These are phyloP conservation scores for Metroxylon sagu DNA, from an alignment of 176 grass and related monocot genomes.

Conservation along the genomic window DNA sequence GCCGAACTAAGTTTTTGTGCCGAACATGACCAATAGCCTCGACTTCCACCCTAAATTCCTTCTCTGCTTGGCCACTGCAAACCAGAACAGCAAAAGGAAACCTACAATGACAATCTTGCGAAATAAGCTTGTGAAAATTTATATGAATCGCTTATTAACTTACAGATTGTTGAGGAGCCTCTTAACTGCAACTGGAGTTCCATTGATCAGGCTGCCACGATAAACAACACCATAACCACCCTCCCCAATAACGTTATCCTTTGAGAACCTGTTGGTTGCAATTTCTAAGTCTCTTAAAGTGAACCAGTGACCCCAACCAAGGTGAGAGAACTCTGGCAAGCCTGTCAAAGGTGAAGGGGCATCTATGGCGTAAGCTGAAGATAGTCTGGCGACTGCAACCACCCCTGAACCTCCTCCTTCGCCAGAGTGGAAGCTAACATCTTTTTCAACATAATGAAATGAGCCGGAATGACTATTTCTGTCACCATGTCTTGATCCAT, in stretches of 20 bases:
- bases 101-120: too few relatives aligned
- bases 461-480: constrained; percentile 42
- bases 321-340: constrained; percentile 83
- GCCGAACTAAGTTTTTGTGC: too few relatives aligned
- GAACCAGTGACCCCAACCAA: constrained; percentile 96
- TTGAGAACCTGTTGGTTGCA: constrained; percentile 72
- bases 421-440: constrained; percentile 32
- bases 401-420: constrained; percentile 21
- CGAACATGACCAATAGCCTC: too few relatives aligned
- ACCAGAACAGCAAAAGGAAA: too few relatives aligned
- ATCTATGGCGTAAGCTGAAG: constrained; percentile 20
- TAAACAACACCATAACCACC: constrained; percentile 94
- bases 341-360: constrained; percentile 47
- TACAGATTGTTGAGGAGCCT: constrained; percentile 97
- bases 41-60: too few relatives aligned
- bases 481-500: constrained; percentile 38
- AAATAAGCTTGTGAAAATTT: too few relatives aligned
- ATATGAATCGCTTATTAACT: neutral
- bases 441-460: constrained; percentile 23
- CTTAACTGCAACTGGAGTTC: constrained; percentile 69
- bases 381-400: constrained; percentile 31
- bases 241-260: constrained; percentile 88
- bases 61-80: too few relatives aligned
- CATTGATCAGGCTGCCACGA: constrained; percentile 71
- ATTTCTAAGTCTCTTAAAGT: constrained; percentile 82